These are phyloP conservation scores for Wallacemonas sp. DNA, from an alignment of 208 protist genomes.

Conservation along the genomic window DNA sequence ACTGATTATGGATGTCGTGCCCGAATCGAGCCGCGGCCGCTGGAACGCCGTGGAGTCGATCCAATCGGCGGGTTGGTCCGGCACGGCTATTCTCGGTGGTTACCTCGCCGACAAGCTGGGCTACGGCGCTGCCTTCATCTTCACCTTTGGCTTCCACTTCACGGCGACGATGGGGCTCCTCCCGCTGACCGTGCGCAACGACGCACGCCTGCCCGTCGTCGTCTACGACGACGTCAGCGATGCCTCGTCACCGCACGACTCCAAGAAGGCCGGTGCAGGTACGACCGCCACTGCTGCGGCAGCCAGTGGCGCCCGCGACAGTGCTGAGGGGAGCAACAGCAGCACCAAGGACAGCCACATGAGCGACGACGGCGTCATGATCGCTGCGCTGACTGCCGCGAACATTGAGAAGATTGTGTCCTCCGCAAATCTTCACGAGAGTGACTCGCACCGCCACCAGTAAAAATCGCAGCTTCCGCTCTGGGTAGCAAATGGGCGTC, in stretches of 20 bases:
- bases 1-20: conserved; percentile 73
- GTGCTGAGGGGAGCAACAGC: neutral
- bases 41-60: conserved; percentile 79
- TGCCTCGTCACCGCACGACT: no score
- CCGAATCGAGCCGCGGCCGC: conserved; percentile 39
- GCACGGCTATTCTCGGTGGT: conserved; percentile 61
- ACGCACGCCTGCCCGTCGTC: conserved; percentile 34
- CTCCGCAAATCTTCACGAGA: conserved; percentile 16
- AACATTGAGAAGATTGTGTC: conserved; percentile 38
- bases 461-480: neutral
- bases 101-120: conserved; percentile 51
- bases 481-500: neutral
- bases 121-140: conserved; percentile 71
- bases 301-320: neutral
- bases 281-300: neutral
- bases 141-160: conserved; percentile 74
- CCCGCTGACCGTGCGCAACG: conserved; percentile 57
- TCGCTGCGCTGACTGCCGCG: conserved; percentile 26
- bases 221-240: conserved; percentile 31
- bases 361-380: conserved; percentile 4
- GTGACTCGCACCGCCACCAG: neutral
- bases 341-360: neutral
- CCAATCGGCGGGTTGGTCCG: conserved; percentile 68
- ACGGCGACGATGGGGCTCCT: conserved; percentile 29
- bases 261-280: no score